Evolutionary conservation across 352 stramenopile genomes (phyloP).

Genomic region (Globisporangium middletonii): DNA sequence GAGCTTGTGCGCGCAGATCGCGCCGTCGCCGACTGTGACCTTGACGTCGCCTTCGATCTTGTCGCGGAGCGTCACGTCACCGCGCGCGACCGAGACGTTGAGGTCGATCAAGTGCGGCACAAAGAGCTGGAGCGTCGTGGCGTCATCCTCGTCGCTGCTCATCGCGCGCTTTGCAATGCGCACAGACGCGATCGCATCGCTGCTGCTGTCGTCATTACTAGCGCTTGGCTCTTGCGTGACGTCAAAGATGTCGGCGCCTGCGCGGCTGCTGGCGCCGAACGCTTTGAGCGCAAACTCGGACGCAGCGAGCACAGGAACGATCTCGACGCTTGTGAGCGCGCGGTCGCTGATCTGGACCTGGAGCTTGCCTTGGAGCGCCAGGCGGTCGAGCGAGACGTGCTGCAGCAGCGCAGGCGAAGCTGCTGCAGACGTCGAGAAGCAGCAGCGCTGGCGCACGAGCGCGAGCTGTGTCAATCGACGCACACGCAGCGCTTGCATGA

Average conservation of each 20-base stretch:
- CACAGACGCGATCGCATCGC: constrained; percentile 11
- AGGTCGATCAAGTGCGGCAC: constrained; percentile 43
- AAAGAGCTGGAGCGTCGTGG: constrained; percentile 22
- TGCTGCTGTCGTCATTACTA: background rate
- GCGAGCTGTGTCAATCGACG: background rate
- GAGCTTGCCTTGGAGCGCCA: constrained; percentile 37
- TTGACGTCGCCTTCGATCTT: constrained; percentile 75
- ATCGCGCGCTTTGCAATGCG: constrained; percentile 23
- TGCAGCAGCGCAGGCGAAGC: constrained; percentile 10
- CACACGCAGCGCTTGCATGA: background rate
- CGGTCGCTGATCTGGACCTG: constrained; percentile 35
- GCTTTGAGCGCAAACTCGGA: constrained; percentile 43
- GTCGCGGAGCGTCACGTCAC: constrained; percentile 37
- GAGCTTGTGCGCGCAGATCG: constrained; percentile 59
- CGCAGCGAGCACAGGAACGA: constrained; percentile 43
- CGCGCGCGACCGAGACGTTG: constrained; percentile 37
- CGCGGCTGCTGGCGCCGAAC: background rate
- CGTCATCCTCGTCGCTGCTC: background rate
- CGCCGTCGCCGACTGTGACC: constrained; percentile 46
- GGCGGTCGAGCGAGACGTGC: constrained; percentile 24
- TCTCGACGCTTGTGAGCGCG: constrained; percentile 24
- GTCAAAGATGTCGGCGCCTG: constrained; percentile 17
- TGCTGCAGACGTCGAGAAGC: background rate
- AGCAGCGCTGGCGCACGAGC: constrained; percentile 4
- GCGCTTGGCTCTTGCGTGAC: constrained; percentile 13